Evolutionary conservation across 2,329 filamentous ascomycete species (phyloP).

Genomic region (Nemania abortiva): DNA sequence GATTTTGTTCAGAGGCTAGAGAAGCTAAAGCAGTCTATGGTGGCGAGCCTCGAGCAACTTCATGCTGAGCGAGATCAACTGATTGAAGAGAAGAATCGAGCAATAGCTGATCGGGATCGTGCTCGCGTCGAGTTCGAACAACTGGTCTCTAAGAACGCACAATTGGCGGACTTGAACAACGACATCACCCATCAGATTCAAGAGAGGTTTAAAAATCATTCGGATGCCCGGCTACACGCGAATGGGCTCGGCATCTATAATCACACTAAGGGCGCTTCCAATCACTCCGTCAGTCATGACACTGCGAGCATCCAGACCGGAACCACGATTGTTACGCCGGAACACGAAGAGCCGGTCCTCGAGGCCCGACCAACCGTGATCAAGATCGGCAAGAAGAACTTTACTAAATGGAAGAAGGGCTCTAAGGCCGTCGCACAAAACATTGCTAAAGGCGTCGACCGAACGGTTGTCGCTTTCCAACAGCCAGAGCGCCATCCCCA

Average conservation of each 20-base stretch:
- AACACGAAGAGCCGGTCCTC: conserved; percentile 75
- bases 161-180: conserved; percentile 94
- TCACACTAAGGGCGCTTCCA: conserved; percentile 63
- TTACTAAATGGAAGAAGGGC: conserved; percentile 99
- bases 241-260: conserved; percentile 70
- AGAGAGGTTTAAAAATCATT: conserved; percentile 82
- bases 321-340: conserved; percentile 69
- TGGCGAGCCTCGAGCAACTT: conserved; percentile 68
- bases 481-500: conserved; percentile 65
- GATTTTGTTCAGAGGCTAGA: conserved; percentile 84
- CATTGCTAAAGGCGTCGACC: conserved; percentile 92
- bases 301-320: conserved; percentile 66
- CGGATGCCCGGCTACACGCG: conserved; percentile 67
- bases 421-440: conserved; percentile 94
- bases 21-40: conserved; percentile 70
- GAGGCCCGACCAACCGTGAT: conserved; percentile 89
- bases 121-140: conserved; percentile 96
- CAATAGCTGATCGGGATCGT: conserved; percentile 89
- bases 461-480: conserved; percentile 82
- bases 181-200: conserved; percentile 95
- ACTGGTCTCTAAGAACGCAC: conserved; percentile 91
- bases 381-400: conserved; percentile 94
- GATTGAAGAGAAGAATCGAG: conserved; percentile 84
- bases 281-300: conserved; percentile 65
- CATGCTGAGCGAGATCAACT: conserved; percentile 82